These are phyloP conservation scores for Infundibulicybe gibba DNA, from an alignment of 768 basidiomycete genomes.

Conservation along the genomic window DNA sequence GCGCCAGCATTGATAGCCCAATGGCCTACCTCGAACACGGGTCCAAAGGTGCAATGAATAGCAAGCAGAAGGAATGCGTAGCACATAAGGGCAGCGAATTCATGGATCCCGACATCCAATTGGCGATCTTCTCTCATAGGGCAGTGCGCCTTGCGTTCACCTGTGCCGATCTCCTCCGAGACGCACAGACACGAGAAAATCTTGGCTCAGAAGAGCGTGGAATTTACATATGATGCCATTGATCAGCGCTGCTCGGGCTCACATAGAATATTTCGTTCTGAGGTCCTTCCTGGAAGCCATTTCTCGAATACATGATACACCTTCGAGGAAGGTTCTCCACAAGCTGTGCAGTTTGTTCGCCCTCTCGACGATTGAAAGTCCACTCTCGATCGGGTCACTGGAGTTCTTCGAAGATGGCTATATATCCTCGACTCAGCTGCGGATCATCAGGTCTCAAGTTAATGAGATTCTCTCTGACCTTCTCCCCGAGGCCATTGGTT, in stretches of 20 bases:
- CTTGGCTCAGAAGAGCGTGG: conserved; percentile 15
- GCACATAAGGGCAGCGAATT: too few species aligned
- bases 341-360: conserved; percentile 18
- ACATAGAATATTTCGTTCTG: conserved; percentile 16
- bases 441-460: conserved; percentile 8
- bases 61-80: conserved; percentile 16
- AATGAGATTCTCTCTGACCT: conserved; percentile 7
- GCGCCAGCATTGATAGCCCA: conserved; percentile 1
- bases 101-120: conserved; percentile 6
- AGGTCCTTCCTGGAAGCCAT: conserved; percentile 13
- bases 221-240: conserved; percentile 20
- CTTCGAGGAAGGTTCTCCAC: conserved; percentile 8
- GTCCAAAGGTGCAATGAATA: conserved; percentile 3
- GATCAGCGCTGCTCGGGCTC: conserved; percentile 19
- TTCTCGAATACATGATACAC: conserved; percentile 1
- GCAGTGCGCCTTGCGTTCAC: conserved; percentile 14
- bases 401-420: conserved; percentile 20
- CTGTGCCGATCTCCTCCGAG: conserved; percentile 8
- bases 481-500: conserved; percentile 16
- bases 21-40: conserved; percentile 8
- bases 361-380: conserved; percentile 17
- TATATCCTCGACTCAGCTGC: conserved; percentile 11
- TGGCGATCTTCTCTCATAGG: conserved; percentile 17
- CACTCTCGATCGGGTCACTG: conserved; percentile 11
- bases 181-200: conserved; percentile 4